Percentiles rank a stretch among this genome's conserved stretches.
phyloP scores from a whole-genome alignment of 2,329 filamentous ascomycete species.

The Furcasterigmium furcatum region DNA sequence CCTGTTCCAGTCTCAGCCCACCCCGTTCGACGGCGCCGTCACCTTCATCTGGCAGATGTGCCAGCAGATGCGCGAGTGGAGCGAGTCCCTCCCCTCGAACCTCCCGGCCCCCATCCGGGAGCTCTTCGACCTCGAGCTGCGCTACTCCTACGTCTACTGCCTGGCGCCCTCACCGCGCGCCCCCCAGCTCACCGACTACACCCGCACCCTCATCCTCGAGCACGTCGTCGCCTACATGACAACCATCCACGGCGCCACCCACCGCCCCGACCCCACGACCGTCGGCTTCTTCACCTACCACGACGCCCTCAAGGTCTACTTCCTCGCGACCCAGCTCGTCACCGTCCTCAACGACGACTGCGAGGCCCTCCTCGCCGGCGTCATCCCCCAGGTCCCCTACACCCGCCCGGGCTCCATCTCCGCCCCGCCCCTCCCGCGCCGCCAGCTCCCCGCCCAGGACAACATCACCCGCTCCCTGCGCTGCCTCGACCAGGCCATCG shows the following conservation, averaged over 20 bases:
- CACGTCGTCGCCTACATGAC: conserved; percentile 80
- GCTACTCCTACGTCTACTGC: conserved; percentile 90
- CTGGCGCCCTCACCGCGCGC: conserved; percentile 76
- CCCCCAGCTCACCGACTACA: conserved; percentile 71
- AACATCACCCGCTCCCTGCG: conserved; percentile 54
- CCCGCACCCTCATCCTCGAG: conserved; percentile 80
- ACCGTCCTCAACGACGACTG: conserved; percentile 50
- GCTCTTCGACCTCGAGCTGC: conserved; percentile 81
- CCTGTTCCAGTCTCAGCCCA: conserved; percentile 75
- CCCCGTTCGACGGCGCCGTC: conserved; percentile 64
- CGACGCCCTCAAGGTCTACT: conserved; percentile 82
- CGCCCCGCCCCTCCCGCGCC: conserved; percentile 50
- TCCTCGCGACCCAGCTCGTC: conserved; percentile 62
- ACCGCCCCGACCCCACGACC: conserved; percentile 43
- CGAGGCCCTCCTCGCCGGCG: conserved; percentile 42
- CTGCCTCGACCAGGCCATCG: conserved; percentile 50
- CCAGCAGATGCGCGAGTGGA: conserved; percentile 76
- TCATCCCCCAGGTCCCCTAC: conserved; percentile 39
- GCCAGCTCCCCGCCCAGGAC: conserved; percentile 37
- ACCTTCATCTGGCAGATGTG: conserved; percentile 75
- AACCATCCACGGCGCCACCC: conserved; percentile 66
- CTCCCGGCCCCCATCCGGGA: conserved; percentile 65
- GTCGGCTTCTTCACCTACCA: conserved; percentile 78
- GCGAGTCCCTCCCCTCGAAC: conserved; percentile 66
- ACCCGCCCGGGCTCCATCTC: conserved; percentile 41